Base-by-base conservation (phyloP, 2,329 filamentous ascomycete genomes). In the Phyllosticta citribraziliensis region DNA sequence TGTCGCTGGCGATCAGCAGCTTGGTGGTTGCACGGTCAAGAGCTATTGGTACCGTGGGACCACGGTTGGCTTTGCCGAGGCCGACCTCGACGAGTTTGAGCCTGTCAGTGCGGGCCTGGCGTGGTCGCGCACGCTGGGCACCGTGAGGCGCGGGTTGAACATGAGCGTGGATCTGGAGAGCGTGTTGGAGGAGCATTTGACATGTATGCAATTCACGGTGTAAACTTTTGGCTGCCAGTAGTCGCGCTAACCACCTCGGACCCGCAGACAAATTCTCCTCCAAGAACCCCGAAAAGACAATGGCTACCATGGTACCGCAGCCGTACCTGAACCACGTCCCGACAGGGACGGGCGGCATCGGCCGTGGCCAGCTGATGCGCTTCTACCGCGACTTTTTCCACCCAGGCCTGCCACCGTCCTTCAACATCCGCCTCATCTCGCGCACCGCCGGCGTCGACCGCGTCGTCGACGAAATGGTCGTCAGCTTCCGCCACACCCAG, bases 371-470 rank as follows among this genome's bases (percentile, higher is more conserved):
- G 25, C 65, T 80, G 3, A 72, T 72, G 27, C 68, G 72, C 5
- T 86, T 85, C 70, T 85, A 85, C 66, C 73, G 77, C 2, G 77
- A 84, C 27, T 80, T 80, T 63, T 85, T 85, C 70, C 75, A 83
- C 6, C 77, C 78, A 0, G 74, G 74, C 35, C 76, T 82, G 40
- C 83, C 83, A 3, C 77, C 79, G 0, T 80, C 79, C 17, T 77
- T 84, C 68, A 74, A 74, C 14, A 78, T 84, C 35, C 75, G 78
- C 17, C 72, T 85, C 8, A 69, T 85, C 8, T 82, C 79, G 9
- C 76, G 83, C 19, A 85, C 82, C 0, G 73, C 81, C 2, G 83
- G 82, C 5, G 73, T 77, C 0, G 81, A 85, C 66, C 76, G 81
- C 2, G 75, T 86, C 2, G 83, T 84, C 2, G 83, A 85, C 64